Percentiles rank a stretch among this genome's conserved stretches.
Conservation (phyloP, 2,329 filamentous ascomycete genomes). For the Arthrinium phaeospermum region DNA sequence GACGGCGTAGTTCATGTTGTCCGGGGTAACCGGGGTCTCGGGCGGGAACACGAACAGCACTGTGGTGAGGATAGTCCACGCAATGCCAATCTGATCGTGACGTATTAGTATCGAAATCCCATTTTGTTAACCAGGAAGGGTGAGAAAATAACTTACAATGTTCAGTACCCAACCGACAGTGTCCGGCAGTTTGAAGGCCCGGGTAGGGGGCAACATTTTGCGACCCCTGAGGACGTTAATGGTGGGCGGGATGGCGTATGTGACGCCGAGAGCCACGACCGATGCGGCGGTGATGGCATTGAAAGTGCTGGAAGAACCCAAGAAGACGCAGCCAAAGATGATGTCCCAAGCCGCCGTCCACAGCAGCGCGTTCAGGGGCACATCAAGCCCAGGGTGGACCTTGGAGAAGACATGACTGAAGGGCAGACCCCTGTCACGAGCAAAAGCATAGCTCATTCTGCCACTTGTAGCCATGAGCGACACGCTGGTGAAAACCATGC, state of each 20-base stretch:
- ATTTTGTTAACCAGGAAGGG: no score
- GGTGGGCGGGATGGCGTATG: constrained; percentile 75
- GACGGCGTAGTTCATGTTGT: constrained; percentile 69
- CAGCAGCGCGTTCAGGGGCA: constrained; percentile 70
- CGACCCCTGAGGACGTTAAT: constrained; percentile 73
- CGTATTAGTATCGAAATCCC: constrained; percentile 45
- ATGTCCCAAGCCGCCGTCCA: constrained; percentile 66
- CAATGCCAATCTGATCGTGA: constrained; percentile 56
- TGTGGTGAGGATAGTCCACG: constrained; percentile 72
- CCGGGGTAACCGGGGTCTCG: constrained; percentile 64
- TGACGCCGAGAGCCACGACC: constrained; percentile 73
- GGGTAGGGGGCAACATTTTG: constrained; percentile 64
- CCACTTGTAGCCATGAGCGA: constrained; percentile 70
- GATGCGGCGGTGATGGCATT: constrained; percentile 74
- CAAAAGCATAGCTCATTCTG: constrained; percentile 72
- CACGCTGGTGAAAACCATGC: constrained; percentile 67
- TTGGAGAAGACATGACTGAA: constrained; percentile 61
- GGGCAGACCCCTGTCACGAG: constrained; percentile 51
- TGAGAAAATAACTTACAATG: constrained; percentile 41
- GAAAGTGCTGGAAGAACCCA: constrained; percentile 71
- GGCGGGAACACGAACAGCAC: constrained; percentile 79
- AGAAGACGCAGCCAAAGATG: constrained; percentile 72
- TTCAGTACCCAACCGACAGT: constrained; percentile 66
- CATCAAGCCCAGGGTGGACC: constrained; percentile 64
- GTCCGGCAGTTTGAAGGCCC: constrained; percentile 61